These are phyloP conservation scores for Thermomyces lanuginosus DNA, from an alignment of 2,329 filamentous ascomycete genomes.

Conservation along the genomic window DNA sequence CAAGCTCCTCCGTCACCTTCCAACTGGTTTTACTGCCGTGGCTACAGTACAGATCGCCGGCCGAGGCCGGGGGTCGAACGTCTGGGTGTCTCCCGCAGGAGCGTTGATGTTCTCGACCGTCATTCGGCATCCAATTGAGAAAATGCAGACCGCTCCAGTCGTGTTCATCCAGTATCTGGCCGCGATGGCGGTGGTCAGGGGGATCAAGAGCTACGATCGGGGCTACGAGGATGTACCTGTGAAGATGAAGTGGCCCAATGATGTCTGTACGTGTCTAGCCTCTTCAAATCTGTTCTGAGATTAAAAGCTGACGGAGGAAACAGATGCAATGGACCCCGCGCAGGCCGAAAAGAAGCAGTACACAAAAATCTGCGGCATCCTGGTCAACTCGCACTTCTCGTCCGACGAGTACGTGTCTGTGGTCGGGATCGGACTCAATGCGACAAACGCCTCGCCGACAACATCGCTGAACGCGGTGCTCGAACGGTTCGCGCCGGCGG, in stretches of 20 bases:
- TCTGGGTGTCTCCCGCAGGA: slow-evolving; percentile 85
- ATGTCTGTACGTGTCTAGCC: slow-evolving; percentile 51
- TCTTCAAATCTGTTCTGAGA: background rate
- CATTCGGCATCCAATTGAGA: slow-evolving; percentile 62
- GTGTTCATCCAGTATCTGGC: slow-evolving; percentile 90
- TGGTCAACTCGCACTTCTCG: slow-evolving; percentile 74
- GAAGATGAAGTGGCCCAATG: slow-evolving; percentile 94
- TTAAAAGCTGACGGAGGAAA: background rate
- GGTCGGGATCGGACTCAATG: slow-evolving; percentile 74
- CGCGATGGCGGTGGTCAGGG: slow-evolving; percentile 71
- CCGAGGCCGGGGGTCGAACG: slow-evolving; percentile 75
- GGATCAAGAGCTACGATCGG: slow-evolving; percentile 60
- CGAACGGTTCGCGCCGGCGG: slow-evolving; percentile 19
- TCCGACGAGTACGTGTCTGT: slow-evolving; percentile 67
- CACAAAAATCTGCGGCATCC: slow-evolving; percentile 83
- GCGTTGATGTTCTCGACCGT: slow-evolving; percentile 76
- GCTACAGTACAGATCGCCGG: slow-evolving; percentile 80
- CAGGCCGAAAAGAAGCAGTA: slow-evolving; percentile 39
- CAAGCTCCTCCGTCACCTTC: slow-evolving; percentile 56
- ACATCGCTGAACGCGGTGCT: slow-evolving; percentile 69
- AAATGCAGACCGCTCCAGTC: slow-evolving; percentile 58
- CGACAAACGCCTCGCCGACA: slow-evolving; percentile 67
- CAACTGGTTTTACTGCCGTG: slow-evolving; percentile 71
- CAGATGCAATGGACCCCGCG: slow-evolving; percentile 50
- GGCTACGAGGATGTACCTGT: slow-evolving; percentile 64